These are phyloP conservation scores for Chrysosporium keratinophilum DNA, from an alignment of 2,329 filamentous ascomycete genomes.

Conservation along the genomic window DNA sequence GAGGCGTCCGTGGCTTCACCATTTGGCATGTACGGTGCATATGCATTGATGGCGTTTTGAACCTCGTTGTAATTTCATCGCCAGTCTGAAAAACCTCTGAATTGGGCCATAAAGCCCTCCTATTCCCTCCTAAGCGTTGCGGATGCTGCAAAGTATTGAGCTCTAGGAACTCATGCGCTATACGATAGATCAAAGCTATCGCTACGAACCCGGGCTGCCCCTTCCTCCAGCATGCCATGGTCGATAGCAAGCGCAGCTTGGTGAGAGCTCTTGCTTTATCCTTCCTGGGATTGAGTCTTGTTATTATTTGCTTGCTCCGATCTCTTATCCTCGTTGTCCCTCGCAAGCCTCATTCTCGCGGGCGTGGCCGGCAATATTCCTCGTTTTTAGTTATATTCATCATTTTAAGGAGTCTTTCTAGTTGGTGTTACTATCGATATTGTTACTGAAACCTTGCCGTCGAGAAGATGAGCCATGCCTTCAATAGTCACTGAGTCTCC, in stretches of 20 bases:
- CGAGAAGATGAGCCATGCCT: slow-evolving; percentile 10
- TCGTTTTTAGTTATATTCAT: not conserved
- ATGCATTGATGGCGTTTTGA: not conserved
- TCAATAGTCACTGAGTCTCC: slow-evolving; percentile 2
- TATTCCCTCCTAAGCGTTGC: not conserved
- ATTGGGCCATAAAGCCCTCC: not conserved
- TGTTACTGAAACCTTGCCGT: not conserved
- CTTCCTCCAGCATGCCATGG: not conserved
- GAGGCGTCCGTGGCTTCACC: not conserved
- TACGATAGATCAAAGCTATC: not conserved
- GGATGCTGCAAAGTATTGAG: not conserved
- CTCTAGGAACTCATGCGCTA: no score
- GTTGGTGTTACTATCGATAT: not conserved
- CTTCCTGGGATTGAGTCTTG: not conserved
- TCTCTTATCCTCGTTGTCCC: not conserved
- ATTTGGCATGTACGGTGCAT: not conserved
- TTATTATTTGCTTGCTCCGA: not conserved
- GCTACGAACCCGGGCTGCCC: not conserved
- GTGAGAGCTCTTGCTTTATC: not conserved
- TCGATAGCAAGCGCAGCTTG: not conserved
- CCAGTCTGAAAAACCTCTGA: not conserved
- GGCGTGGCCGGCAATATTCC: not conserved
- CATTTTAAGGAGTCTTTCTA: not conserved
- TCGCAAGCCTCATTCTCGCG: not conserved
- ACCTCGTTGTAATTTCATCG: not conserved